These are phyloP conservation scores for Penstemon newberryi DNA, from an alignment of 257 asterid species.

Conservation along the genomic window DNA sequence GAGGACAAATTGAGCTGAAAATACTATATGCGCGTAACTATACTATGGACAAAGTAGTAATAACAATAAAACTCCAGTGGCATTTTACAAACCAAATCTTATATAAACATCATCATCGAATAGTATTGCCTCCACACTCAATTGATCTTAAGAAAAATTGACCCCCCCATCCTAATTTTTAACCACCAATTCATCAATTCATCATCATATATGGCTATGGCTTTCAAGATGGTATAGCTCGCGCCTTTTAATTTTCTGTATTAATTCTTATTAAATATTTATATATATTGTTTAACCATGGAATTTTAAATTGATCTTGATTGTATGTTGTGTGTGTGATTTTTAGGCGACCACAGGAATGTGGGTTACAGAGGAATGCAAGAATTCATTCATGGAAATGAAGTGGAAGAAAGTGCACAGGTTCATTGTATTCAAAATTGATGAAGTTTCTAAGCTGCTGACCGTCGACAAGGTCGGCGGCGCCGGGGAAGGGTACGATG, in stretches of 20 bases:
- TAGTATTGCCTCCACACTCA: constrained; percentile 5
- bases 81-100: constrained; percentile 44
- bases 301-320: not conserved
- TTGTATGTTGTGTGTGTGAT: not conserved
- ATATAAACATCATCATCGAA: constrained; percentile 36
- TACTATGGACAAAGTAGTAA: constrained; percentile 45
- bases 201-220: constrained; percentile 62
- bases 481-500: constrained; percentile 69
- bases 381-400: constrained; percentile 87
- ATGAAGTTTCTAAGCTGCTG: constrained; percentile 59
- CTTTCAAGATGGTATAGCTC: constrained; percentile 78
- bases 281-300: too few species aligned
- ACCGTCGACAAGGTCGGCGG: constrained; percentile 86
- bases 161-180: constrained; percentile 18
- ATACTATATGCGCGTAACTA: not conserved
- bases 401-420: constrained; percentile 85
- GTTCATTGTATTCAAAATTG: constrained; percentile 84
- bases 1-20: not conserved
- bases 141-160: constrained; percentile 24
- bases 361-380: constrained; percentile 91
- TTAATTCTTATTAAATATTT: not conserved
- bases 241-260: not conserved
- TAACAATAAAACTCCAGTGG: constrained; percentile 33
- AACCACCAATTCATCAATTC: constrained; percentile 19
- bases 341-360: constrained; percentile 71